A percentile compares a stretch with the other conserved stretches of the same genome.
These are phyloP conservation scores for Sophora flavescens DNA, from an alignment of 306 rosid genomes.

Conservation along the genomic window DNA sequence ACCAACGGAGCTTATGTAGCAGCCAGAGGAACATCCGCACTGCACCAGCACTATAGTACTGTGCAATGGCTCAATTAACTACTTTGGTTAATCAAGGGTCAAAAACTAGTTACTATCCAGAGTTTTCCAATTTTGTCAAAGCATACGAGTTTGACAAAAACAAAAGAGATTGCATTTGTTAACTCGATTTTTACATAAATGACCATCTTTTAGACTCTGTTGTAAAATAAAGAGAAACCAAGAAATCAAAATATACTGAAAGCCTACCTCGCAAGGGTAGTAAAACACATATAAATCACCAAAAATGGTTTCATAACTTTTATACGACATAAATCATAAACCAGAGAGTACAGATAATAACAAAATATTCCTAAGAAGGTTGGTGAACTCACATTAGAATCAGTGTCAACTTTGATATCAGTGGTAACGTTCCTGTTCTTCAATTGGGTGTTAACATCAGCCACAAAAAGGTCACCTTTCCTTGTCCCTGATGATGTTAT, in stretches of 20 bases:
- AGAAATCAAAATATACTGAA: background rate
- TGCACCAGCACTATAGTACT: no score
- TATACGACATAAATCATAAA: background rate
- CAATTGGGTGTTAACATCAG: constrained; percentile 85
- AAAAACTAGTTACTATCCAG: no score
- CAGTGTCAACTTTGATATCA: constrained; percentile 86
- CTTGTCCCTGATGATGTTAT: constrained; percentile 81
- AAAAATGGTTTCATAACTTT: background rate
- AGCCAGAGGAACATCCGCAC: no score
- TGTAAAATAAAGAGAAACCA: background rate
- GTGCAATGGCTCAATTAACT: no score
- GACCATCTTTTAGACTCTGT: background rate
- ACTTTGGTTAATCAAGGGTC: no score
- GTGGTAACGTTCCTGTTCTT: constrained; percentile 82
- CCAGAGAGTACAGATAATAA: background rate
- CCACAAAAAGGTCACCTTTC: constrained; percentile 76
- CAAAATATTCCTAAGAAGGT: background rate
- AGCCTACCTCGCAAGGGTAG: background rate
- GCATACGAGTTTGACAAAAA: no score
- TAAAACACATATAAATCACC: constrained; percentile 1
- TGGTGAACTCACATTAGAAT: constrained; percentile 66
- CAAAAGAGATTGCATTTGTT: no score
- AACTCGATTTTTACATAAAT: no score
- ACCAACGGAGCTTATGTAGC: no score
- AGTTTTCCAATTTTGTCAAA: no score